Conservation (phyloP, 192 early-diverging fungal genomes). For the Mortierella alpina region DNA sequence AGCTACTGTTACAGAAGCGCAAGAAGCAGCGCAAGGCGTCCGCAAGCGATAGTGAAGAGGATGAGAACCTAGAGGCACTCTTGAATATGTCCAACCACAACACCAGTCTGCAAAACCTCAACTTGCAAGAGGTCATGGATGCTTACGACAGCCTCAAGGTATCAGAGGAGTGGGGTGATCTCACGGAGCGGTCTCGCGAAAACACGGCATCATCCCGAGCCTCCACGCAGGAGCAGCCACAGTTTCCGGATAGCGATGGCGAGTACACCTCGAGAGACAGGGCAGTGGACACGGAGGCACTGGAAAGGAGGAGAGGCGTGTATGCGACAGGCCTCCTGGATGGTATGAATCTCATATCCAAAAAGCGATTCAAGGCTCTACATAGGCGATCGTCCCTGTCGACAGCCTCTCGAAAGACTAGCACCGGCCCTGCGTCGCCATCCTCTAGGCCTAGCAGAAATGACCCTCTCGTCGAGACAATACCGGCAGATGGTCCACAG, state of each 20-base stretch:
- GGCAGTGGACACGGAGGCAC: slow-evolving; percentile 8
- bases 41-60: slow-evolving; percentile 10
- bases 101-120: slow-evolving; percentile 43
- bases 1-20: slow-evolving; percentile 44
- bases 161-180: slow-evolving; percentile 19
- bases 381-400: slow-evolving; percentile 11
- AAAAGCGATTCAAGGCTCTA: slow-evolving; percentile 23
- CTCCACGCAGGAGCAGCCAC: slow-evolving; percentile 5
- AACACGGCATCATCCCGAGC: not conserved
- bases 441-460: not conserved
- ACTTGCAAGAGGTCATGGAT: slow-evolving; percentile 51
- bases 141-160: slow-evolving; percentile 31
- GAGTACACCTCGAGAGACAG: slow-evolving; percentile 51
- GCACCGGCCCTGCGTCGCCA: not conserved
- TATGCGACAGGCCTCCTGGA: slow-evolving; percentile 43
- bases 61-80: slow-evolving; percentile 38
- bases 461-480: too few species aligned
- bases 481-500: not conserved
- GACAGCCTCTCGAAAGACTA: slow-evolving; percentile 4
- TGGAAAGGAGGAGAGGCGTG: slow-evolving; percentile 38
- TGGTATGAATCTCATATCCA: slow-evolving; percentile 34
- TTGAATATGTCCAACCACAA: slow-evolving; percentile 46
- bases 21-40: slow-evolving; percentile 35
- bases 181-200: slow-evolving; percentile 17
- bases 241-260: slow-evolving; percentile 39